Conservation (phyloP, 2,329 filamentous ascomycete genomes). For the Colletotrichum scovillei region DNA sequence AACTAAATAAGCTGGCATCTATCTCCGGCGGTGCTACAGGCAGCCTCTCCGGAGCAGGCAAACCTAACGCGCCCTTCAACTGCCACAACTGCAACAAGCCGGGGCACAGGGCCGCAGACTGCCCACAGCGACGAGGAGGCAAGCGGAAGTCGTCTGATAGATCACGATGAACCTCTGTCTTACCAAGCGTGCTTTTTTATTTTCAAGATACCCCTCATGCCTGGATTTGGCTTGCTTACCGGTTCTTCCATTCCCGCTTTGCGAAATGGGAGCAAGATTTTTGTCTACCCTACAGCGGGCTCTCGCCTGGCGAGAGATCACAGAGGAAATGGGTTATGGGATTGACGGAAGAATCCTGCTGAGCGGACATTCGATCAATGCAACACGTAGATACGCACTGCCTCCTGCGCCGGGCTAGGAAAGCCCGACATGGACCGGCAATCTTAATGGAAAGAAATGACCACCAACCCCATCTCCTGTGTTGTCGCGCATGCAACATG, state of each 20-base stretch:
- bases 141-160: slow-evolving; percentile 15
- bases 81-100: slow-evolving; percentile 72
- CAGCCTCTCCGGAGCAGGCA: slow-evolving; percentile 34
- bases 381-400: not conserved
- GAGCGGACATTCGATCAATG: not conserved
- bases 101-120: slow-evolving; percentile 70
- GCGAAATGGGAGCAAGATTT: not conserved
- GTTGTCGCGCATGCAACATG: not conserved
- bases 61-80: slow-evolving; percentile 44
- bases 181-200: not conserved
- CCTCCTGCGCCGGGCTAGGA: no score
- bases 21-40: slow-evolving; percentile 58
- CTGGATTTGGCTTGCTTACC: not conserved
- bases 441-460: not conserved
- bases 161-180: slow-evolving; percentile 7
- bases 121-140: slow-evolving; percentile 52
- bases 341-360: not conserved
- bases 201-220: slow-evolving; percentile 27
- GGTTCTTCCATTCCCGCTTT: not conserved
- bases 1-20: slow-evolving; percentile 71
- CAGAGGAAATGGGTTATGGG: not conserved
- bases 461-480: not conserved
- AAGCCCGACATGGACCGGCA: not conserved
- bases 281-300: not conserved
- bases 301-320: not conserved